Evolutionary conservation across 257 asterid genomes (phyloP), one percentile per base, ranked within the genome.

Genomic region (Nyctanthes arbortristis): DNA sequence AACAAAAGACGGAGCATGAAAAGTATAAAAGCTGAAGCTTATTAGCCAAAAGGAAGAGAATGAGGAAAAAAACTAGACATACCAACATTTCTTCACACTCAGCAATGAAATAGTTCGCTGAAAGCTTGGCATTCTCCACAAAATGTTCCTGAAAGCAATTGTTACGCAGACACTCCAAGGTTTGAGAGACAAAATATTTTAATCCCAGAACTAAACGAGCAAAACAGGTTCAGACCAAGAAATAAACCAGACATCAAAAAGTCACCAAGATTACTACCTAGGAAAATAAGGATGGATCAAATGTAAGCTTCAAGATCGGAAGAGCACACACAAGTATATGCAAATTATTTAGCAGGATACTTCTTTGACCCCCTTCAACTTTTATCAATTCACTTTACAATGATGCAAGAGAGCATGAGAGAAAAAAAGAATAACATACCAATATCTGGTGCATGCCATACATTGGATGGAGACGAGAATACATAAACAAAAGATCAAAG

Each of bases 41-140:
- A 25, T 9, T 34, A 1, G 39, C 56, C 6, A 0, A 30, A 57
- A 32, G 16, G 56, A 49, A 61, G 57, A 59, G 34, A 35, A 52
- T 12, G 57, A 32, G 40, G 40, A 57, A 60, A 65, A n/a, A n/a
- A n/a, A 35, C 40, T 65, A 34, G 34, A 47, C 88, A 60, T 82
- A 91, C 99, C 99, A 93, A 37, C 83, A 86, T 67, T 16, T 83
- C 83, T 64, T 91, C 96, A 70, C 96, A 85, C 72, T 91, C 72
- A 45, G 91, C 33, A 20, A 93, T 82, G 78, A 93, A 93, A 82
- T 87, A 93, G 70, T 81, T 84, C 28, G 84, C 85, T 6, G 99
- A 93, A 77, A 93, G 70, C 81, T 89, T 93, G 43, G 99, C 90
- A 35, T 91, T 88, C 83, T 84, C 96, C 66, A 85, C 73, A 78